Base-by-base conservation (phyloP, 2,329 filamentous ascomycete species). In the Penicillium aurantiogriseum region DNA sequence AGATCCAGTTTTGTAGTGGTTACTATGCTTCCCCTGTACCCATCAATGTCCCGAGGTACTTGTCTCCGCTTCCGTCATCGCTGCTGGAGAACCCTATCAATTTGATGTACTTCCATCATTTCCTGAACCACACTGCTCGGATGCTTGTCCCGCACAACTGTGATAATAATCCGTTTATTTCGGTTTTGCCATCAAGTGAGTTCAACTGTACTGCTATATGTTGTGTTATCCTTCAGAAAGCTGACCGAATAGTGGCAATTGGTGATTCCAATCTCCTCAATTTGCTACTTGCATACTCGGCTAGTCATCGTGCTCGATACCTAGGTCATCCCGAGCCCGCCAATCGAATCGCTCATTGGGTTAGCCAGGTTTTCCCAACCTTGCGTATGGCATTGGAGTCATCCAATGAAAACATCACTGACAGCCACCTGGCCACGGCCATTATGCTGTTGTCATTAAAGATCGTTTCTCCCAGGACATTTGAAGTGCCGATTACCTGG, bases 401-500 rank as follows among this genome's bases (percentile, higher is more conserved):
- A 53, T 80, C 83, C 0, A 79, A 80, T 39, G 80, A 83, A 60
- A 83, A 85, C 40, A 85, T 91, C 11, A 88, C 88, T 0, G 87
- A 91, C 63, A 84, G 85, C 17, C 90, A 88, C 54, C 80, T 95
- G 3, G 90, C 90, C 0, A 91, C 90, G 0, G 88, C 90, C 8
- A 92, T 95, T 61, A 92, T 94, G 88, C 82, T 95, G 45, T 85
- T 90, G 0, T 92, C 90, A 1, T 79, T 94, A 21, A 90, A 94
- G 68, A 93, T 94, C 56, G 87, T 94, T 49, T 91, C 88, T 0
- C 91, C 91, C 0, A 88, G 87, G 56, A 88, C 89, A 0, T 93
- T 94, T 68, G 90, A 89, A 53, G 87, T 90, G n/a, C 81, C 85
- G 0, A 89, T 93, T 52, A 83, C 89, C 1, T 95, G 91, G 91